Conservation (phyloP, 2,329 filamentous ascomycete genomes). For the Exophiala sideris region DNA sequence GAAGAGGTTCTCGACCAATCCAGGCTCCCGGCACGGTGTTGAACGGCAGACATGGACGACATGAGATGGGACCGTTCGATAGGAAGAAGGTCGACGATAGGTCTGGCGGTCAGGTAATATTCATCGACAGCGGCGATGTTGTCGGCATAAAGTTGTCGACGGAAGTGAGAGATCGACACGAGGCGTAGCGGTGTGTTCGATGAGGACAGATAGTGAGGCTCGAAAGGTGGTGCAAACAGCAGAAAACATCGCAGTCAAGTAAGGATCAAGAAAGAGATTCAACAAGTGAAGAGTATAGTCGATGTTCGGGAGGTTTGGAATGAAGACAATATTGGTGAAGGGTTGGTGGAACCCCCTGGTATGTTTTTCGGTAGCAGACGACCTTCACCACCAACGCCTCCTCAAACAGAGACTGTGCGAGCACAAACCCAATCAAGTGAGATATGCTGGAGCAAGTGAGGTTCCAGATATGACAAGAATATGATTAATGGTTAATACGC, state of each 20-base stretch:
- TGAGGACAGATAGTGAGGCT: background rate
- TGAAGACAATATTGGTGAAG: constrained; percentile 18
- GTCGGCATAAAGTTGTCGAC: constrained; percentile 9
- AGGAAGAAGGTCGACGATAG: background rate
- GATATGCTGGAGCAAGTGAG: constrained; percentile 11
- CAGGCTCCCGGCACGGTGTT: constrained; percentile 8
- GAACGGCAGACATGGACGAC: constrained; percentile 18
- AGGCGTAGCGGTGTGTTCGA: background rate
- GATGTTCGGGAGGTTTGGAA: constrained; percentile 25
- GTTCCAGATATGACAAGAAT: constrained; percentile 18
- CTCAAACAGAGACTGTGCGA: constrained; percentile 20
- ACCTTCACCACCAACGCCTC: constrained; percentile 14
- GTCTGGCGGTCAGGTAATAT: constrained; percentile 5
- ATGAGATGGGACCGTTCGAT: constrained; percentile 8
- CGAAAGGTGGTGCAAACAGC: background rate
- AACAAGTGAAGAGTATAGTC: constrained; percentile 18
- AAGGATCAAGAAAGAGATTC: constrained; percentile 8
- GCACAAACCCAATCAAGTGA: constrained; percentile 2
- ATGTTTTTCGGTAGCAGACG: constrained; percentile 9
- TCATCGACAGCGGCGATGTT: background rate
- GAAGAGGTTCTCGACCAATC: constrained; percentile 13
- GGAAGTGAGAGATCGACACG: background rate
- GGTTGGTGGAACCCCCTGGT: constrained; percentile 12
- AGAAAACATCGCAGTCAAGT: constrained; percentile 14
- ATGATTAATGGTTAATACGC: constrained; percentile 19